Percentiles rank a stretch among this genome's conserved stretches.
These are phyloP conservation scores for Plicaturopsis crispa DNA, from an alignment of 768 basidiomycete genomes.

Conservation along the genomic window DNA sequence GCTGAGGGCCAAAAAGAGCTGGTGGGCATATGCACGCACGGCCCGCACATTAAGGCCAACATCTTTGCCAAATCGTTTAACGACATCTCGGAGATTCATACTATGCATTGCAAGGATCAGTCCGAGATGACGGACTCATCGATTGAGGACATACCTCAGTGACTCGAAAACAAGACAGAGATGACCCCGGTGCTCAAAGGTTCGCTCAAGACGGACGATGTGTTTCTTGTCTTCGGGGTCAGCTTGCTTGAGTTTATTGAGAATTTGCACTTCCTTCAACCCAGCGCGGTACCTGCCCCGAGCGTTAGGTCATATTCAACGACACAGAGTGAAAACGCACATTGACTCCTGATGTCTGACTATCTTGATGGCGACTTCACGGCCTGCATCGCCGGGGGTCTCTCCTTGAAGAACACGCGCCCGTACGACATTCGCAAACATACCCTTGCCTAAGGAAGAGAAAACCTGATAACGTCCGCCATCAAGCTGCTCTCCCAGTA, in stretches of 20 bases:
- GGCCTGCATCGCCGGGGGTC: constrained; percentile 35
- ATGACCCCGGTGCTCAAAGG: constrained; percentile 97
- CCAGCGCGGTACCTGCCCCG: constrained; percentile 84
- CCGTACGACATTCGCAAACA: constrained; percentile 96
- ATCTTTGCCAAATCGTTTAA: constrained; percentile 97
- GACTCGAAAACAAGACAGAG: constrained; percentile 94
- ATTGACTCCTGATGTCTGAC: constrained; percentile 94
- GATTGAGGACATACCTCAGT: constrained; percentile 77
- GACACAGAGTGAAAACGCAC: constrained; percentile 38
- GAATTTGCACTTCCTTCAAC: constrained; percentile 83
- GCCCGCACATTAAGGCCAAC: constrained; percentile 94
- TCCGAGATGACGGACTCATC: background rate
- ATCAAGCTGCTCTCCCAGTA: constrained; percentile 91
- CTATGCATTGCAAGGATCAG: background rate
- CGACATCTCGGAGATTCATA: constrained; percentile 49
- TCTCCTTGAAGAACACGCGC: constrained; percentile 59
- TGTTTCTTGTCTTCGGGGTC: constrained; percentile 98
- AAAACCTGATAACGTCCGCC: constrained; percentile 91
- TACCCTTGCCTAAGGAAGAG: constrained; percentile 93
- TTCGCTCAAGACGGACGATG: constrained; percentile 84
- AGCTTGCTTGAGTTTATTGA: constrained; percentile 78
- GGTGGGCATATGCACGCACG: constrained; percentile 98
- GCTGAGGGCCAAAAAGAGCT: constrained; percentile 84
- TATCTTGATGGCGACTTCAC: constrained; percentile 97
- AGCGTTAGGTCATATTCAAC: constrained; percentile 4